Conservation (phyloP, 2,329 filamentous ascomycete genomes). For the Thelonectria rubi region DNA sequence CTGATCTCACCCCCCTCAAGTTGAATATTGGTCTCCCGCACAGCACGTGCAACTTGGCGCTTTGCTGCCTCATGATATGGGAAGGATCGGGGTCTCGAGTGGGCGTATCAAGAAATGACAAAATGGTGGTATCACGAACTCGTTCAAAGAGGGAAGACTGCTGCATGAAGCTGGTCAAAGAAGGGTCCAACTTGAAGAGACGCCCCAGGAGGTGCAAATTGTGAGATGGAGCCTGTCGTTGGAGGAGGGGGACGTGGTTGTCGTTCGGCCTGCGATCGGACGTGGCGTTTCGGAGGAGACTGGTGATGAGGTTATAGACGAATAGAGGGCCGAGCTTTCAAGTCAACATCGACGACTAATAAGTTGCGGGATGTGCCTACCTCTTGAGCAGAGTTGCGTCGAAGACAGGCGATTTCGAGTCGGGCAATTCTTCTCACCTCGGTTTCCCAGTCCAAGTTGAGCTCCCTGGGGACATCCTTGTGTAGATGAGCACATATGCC, state of each 20-base stretch:
- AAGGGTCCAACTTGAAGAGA: neutral
- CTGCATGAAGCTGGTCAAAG: neutral
- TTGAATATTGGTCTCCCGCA: neutral
- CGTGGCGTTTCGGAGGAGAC: neutral
- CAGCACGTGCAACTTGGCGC: neutral
- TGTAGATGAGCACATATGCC: neutral
- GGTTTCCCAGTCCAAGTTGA: neutral
- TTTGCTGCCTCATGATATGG: neutral
- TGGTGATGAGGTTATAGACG: neutral
- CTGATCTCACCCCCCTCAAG: neutral
- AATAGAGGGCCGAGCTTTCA: neutral
- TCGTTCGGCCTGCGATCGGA: neutral
- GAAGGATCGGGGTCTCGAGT: neutral
- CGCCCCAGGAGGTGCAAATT: neutral
- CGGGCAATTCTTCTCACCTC: neutral
- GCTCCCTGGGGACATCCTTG: neutral
- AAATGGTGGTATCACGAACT: neutral
- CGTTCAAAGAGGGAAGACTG: neutral
- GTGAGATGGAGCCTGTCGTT: neutral
- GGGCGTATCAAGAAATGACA: neutral
- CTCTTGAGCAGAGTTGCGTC: neutral
- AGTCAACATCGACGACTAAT: neutral
- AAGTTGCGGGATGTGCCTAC: neutral
- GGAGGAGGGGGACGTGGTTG: neutral
- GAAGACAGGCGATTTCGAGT: neutral